phyloP scores from a whole-genome alignment of 2,329 filamentous ascomycete species.

The Allantophomopsis lycopodina region DNA sequence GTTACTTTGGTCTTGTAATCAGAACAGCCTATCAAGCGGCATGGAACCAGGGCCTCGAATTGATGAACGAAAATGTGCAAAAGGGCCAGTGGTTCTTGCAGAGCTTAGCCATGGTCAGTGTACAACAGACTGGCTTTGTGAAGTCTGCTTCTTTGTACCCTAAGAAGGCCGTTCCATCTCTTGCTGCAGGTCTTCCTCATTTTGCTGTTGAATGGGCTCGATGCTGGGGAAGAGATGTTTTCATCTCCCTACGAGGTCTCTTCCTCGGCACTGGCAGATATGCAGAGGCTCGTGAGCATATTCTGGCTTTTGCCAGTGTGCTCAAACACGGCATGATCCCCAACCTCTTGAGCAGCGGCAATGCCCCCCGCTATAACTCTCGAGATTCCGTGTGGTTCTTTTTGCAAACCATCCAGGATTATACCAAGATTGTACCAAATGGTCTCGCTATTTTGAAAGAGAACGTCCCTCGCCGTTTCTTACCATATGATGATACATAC shows the following conservation, averaged over 20 bases:
- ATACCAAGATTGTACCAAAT: constrained; percentile 66
- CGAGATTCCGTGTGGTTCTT: constrained; percentile 98
- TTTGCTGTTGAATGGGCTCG: constrained; percentile 90
- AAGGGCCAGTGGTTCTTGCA: constrained; percentile 82
- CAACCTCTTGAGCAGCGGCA: constrained; percentile 79
- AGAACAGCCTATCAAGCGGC: constrained; percentile 80
- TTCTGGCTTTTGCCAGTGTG: constrained; percentile 86
- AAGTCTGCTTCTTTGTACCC: constrained; percentile 88
- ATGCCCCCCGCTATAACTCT: constrained; percentile 83
- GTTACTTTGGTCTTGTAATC: constrained; percentile 85
- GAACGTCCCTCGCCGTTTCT: constrained; percentile 69
- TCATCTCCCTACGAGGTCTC: constrained; percentile 88
- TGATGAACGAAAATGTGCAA: constrained; percentile 66
- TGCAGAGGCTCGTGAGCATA: constrained; percentile 83
- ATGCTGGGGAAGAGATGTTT: constrained; percentile 95
- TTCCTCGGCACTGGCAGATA: constrained; percentile 82
- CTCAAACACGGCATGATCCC: constrained; percentile 98
- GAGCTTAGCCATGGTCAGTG: constrained; percentile 77
- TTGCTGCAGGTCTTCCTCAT: constrained; percentile 87
- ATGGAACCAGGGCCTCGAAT: constrained; percentile 60
- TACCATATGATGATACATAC: constrained; percentile 94
- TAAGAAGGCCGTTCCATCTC: constrained; percentile 65
- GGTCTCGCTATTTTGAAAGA: constrained; percentile 62
- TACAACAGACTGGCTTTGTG: constrained; percentile 81
- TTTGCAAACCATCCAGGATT: constrained; percentile 91